These are phyloP conservation scores for Coix lacrymajobi DNA, from an alignment of 176 grass and related monocot species.

Conservation along the genomic window DNA sequence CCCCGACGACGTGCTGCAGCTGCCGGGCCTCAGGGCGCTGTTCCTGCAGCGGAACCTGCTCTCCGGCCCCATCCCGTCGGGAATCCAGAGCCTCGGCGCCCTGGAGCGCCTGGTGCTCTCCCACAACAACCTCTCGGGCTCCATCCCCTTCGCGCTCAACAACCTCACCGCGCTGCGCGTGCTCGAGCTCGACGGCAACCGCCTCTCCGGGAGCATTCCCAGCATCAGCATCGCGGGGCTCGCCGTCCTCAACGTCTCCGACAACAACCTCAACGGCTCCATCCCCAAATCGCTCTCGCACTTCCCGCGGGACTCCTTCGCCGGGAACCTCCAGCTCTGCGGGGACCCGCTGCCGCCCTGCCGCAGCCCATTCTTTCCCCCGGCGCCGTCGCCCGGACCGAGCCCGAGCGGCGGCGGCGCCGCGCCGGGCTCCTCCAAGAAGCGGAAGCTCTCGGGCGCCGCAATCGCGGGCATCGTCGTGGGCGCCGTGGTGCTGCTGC, in stretches of 20 bases:
- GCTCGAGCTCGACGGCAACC: constrained; percentile 55
- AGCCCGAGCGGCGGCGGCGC: not conserved
- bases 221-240: constrained; percentile 73
- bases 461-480: constrained; percentile 63
- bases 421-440: not conserved
- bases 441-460: constrained; percentile 60
- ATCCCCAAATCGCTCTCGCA: constrained; percentile 53
- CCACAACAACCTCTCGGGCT: constrained; percentile 58
- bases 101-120: constrained; percentile 66
- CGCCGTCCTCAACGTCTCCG: constrained; percentile 55
- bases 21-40: constrained; percentile 38
- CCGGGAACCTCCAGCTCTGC: constrained; percentile 62
- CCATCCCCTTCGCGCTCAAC: constrained; percentile 80
- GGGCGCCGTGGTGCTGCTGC: constrained; percentile 29
- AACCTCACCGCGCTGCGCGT: constrained; percentile 48
- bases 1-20: constrained; percentile 51
- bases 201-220: constrained; percentile 61
- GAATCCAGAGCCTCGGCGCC: not conserved
- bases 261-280: constrained; percentile 83
- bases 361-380: constrained; percentile 49
- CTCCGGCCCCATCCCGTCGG: constrained; percentile 42
- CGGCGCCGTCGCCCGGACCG: constrained; percentile 27
- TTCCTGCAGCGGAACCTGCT: constrained; percentile 63
- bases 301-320: constrained; percentile 57
- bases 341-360: constrained; percentile 58